Base-by-base conservation (phyloP, 2,329 filamentous ascomycete genomes). In the Exophiala sp. region DNA sequence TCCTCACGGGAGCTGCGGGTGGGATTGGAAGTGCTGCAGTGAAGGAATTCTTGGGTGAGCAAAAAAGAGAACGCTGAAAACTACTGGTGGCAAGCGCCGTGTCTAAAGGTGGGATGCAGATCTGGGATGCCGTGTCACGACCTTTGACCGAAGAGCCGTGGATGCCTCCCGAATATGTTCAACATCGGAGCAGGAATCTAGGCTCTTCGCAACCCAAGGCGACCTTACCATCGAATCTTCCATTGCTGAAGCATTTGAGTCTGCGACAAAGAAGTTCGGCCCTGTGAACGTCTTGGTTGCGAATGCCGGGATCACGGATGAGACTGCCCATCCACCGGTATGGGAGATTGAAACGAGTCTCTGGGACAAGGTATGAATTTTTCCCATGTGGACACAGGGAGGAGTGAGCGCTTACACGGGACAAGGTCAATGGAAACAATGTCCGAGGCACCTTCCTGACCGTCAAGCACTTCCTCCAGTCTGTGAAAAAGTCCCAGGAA, bases 101-200 rank as follows among this genome's bases (percentile, higher is more conserved):
- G 14, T 34, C 46, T 52, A 27, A 52, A 19, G 8, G 24, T n/a
- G 21, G 13, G 53, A 19, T 38, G 51, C 57, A 77, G 75, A 67
- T 19, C 71, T 75, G 58, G 75, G 75, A 43, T 79, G 76, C 63
- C 75, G 71, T 60, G 75, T 79, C 21, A 75, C 76, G 32, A 75
- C 73, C 10, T 75, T 74, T 59, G 76, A 78, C 55, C 64, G 73
- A 11, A 66, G 63, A 16, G 63, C 68, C 0, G 64, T 70, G 13
- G 61, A 64, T 19, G 41, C 13, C 13, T 38, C 50, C 19, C 60
- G 65, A 34, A 60, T 65, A 18, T 55, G 58, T 22, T 55, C 58
- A 7, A 57, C 58, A 5, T 48, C 58, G 1, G 64, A 65, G 7
- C 44, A 64, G 29, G 66, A 67, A 37, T 52, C 63, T 10, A 61